phyloP scores from a whole-genome alignment of 768 basidiomycete genomes.

The Lentinula boryana region DNA sequence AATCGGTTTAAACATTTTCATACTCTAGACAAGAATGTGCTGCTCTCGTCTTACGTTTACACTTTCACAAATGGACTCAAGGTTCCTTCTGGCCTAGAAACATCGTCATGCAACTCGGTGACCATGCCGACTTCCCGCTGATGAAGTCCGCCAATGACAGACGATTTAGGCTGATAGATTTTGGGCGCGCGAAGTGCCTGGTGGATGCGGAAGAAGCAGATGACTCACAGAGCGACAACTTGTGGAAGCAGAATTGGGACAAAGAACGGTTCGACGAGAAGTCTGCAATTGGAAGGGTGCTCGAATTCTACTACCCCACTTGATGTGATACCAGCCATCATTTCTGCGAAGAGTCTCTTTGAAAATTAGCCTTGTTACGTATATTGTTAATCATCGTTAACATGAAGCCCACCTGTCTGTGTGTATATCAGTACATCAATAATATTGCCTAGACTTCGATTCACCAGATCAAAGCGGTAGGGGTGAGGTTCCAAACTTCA shows the following conservation, averaged over 20 bases:
- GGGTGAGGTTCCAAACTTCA: too few relatives aligned
- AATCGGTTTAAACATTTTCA: neutral
- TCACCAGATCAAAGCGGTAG: too few relatives aligned
- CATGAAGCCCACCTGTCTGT: too few relatives aligned
- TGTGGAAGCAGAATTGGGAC: neutral
- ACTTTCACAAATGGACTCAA: constrained; percentile 30
- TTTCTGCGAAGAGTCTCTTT: too few relatives aligned
- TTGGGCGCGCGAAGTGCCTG: constrained; percentile 1
- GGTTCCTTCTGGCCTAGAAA: constrained; percentile 31
- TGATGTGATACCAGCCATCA: neutral
- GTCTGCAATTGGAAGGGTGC: neutral
- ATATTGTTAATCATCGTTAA: too few relatives aligned
- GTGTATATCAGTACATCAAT: too few relatives aligned
- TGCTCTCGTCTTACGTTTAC: constrained; percentile 30
- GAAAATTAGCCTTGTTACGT: too few relatives aligned
- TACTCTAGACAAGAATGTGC: constrained; percentile 30
- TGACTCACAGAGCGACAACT: neutral
- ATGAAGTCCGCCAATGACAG: neutral
- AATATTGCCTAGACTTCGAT: too few relatives aligned
- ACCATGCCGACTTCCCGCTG: constrained; percentile 2
- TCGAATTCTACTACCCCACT: neutral
- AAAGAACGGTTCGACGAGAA: neutral
- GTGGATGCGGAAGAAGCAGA: neutral
- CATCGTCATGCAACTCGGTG: constrained; percentile 28
- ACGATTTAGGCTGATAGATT: constrained; percentile 5